These are phyloP conservation scores for Lepidium sativum DNA, from an alignment of 345 rosid species.

Conservation along the genomic window DNA sequence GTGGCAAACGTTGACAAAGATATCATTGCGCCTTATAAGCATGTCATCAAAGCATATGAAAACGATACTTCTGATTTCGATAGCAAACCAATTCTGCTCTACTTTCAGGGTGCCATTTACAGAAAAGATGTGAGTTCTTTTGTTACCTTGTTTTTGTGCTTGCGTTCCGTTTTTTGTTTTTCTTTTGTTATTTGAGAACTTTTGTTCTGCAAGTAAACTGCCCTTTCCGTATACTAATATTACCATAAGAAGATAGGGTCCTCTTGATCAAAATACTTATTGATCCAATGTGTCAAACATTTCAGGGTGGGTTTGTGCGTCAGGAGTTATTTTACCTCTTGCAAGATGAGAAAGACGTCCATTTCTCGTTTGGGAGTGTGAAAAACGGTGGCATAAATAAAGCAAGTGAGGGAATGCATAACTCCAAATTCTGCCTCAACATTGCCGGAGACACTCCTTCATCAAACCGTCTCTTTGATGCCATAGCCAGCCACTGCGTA, in stretches of 20 bases:
- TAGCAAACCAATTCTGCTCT: conserved; percentile 66
- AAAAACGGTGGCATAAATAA: conserved; percentile 58
- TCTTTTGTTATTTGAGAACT: background rate
- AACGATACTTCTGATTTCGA: conserved; percentile 66
- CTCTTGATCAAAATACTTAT: background rate
- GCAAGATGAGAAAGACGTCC: conserved; percentile 85
- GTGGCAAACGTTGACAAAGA: conserved; percentile 87
- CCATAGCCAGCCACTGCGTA: conserved; percentile 93
- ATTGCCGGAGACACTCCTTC: conserved; percentile 99
- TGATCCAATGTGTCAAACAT: background rate
- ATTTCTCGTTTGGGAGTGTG: conserved; percentile 87
- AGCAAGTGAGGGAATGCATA: conserved; percentile 78
- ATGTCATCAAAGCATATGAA: conserved; percentile 49
- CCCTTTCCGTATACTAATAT: background rate
- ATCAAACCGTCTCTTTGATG: conserved; percentile 90
- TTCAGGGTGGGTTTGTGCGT: conserved; percentile 81
- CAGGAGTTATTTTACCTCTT: conserved; percentile 82
- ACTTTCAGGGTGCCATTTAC: conserved; percentile 96
- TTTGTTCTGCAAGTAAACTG: background rate
- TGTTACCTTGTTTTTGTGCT: background rate
- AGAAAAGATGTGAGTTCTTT: conserved; percentile 73
- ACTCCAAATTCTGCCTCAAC: conserved; percentile 92
- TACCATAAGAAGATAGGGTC: background rate
- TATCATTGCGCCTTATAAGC: conserved; percentile 88
- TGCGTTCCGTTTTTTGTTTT: background rate